phyloP scores from a whole-genome alignment of 2,329 filamentous ascomycete species.

The Talaromyces sp. region DNA sequence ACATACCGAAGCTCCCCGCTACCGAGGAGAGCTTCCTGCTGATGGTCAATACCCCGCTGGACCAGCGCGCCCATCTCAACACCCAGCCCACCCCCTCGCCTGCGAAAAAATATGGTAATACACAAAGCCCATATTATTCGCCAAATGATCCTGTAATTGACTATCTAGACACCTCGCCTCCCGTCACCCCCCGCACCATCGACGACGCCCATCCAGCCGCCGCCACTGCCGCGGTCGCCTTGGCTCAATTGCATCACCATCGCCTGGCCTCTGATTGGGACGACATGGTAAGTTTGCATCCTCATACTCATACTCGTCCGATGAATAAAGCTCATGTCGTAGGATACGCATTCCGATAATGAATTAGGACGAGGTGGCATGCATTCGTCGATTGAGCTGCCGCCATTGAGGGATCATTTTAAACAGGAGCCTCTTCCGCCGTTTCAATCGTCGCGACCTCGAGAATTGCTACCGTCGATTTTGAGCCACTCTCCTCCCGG shows the following conservation, averaged over 20 bases:
- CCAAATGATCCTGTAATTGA: slow-evolving; percentile 20
- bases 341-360: slow-evolving; percentile 71
- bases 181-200: slow-evolving; percentile 64
- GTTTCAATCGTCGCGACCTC: slow-evolving; percentile 58
- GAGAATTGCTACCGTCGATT: slow-evolving; percentile 79
- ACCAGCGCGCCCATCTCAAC: slow-evolving; percentile 61
- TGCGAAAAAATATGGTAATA: slow-evolving; percentile 31
- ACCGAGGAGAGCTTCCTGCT: slow-evolving; percentile 96
- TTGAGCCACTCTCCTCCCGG: slow-evolving; percentile 75
- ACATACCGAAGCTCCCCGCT: slow-evolving; percentile 94
- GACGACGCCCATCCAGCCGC: slow-evolving; percentile 68
- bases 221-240: slow-evolving; percentile 76
- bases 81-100: slow-evolving; percentile 36
- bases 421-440: slow-evolving; percentile 71
- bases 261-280: slow-evolving; percentile 75
- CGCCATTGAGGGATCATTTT: slow-evolving; percentile 64
- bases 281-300: slow-evolving; percentile 60
- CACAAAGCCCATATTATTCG: slow-evolving; percentile 31
- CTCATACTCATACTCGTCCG: not conserved
- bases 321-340: slow-evolving; percentile 4
- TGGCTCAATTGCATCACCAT: slow-evolving; percentile 80
- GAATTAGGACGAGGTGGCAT: slow-evolving; percentile 63
- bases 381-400: slow-evolving; percentile 66
- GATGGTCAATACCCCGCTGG: slow-evolving; percentile 90
- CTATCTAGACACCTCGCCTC: slow-evolving; percentile 64